Evolutionary conservation across 768 basidiomycete species (phyloP), one percentile per base, ranked within the genome.

Genomic region (Sistotremastrum suecicum): DNA sequence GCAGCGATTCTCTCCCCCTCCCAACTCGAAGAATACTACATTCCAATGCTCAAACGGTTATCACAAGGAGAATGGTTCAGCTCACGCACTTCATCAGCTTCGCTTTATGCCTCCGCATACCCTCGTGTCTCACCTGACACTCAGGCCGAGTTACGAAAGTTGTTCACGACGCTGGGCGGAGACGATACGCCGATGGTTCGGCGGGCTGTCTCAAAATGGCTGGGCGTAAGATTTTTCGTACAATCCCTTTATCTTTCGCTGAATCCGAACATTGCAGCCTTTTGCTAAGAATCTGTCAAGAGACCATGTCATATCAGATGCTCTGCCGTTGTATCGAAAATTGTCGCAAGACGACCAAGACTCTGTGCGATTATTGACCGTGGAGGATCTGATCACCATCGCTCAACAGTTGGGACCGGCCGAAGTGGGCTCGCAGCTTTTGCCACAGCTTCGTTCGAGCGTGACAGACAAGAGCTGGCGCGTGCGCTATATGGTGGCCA

Each of bases 131-230:
- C 83, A 2, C 64, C 79, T 9, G 55, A 68, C 37, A 66, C 81
- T 48, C 86, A 91, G 63, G 88, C 90, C 46, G 94, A 98, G 37
- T 66, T 98, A 54, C 76, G 92, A 50, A 85, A 83, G 61, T 75
- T 80, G 44, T 99, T 87, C 55, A 70, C 78, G 6, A 72, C 76
- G 33, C 74, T 99, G 32, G 85, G 83, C 6, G 73, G 78, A 12
- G 95, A 99, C 59, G 95, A 99, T 58, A 99, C 95, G 8, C 95
- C 95, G 29, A 99, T 99, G 95, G 94, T 97, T 48, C 73, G 92
- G 56, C 74, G 95, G 51, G 92, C 94, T 30, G 91, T 91, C 41
- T 92, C 92, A 8, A 95, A 90, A 63, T 89, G 85, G 76, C 81
- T 98, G 40, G 94, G 89, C 41, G 92, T 97, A 62, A 59, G 88